Percentiles rank a stretch among this genome's conserved stretches.
phyloP scores from a whole-genome alignment of 768 basidiomycete species.

The Leccinum rimulosum region DNA sequence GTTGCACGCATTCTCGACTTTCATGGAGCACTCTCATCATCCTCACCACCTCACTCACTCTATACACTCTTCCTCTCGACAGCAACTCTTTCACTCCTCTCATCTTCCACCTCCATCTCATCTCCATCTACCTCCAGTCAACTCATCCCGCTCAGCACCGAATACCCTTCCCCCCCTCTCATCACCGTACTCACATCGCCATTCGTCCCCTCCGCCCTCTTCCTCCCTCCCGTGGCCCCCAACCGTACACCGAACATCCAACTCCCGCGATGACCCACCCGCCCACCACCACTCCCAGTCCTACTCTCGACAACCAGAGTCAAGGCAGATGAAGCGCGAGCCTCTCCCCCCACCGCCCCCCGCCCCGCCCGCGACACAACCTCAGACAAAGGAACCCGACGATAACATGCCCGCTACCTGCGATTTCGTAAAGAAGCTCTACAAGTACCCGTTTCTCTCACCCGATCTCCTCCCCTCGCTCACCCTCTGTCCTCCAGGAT shows the following conservation, averaged over 20 bases:
- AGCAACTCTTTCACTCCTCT: constrained; percentile 40
- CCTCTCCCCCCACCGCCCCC: constrained; percentile 26
- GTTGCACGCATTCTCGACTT: neutral
- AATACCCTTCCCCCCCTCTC: constrained; percentile 43
- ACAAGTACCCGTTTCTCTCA: constrained; percentile 58
- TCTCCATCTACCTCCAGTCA: constrained; percentile 37
- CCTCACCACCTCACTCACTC: neutral
- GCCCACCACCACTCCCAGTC: constrained; percentile 21
- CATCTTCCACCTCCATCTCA: constrained; percentile 46
- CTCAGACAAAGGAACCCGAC: constrained; percentile 42
- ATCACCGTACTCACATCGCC: constrained; percentile 25
- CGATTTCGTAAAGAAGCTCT: constrained; percentile 93
- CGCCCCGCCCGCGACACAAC: constrained; percentile 20
- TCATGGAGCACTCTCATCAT: neutral
- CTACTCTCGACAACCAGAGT: constrained; percentile 16
- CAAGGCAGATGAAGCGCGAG: constrained; percentile 31
- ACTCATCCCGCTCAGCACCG: constrained; percentile 31
- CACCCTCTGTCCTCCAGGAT: constrained; percentile 51
- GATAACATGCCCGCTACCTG: constrained; percentile 84
- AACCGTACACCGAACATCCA: constrained; percentile 37
- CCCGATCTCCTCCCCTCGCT: neutral
- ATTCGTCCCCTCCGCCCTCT: constrained; percentile 28
- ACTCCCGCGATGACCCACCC: constrained; percentile 42
- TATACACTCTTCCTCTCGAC: constrained; percentile 21
- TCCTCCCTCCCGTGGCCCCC: constrained; percentile 25